Evolutionary conservation across 2,329 filamentous ascomycete genomes (phyloP), one percentile per base, ranked within the genome.

Genomic region (Thielaviopsis cerberus): DNA sequence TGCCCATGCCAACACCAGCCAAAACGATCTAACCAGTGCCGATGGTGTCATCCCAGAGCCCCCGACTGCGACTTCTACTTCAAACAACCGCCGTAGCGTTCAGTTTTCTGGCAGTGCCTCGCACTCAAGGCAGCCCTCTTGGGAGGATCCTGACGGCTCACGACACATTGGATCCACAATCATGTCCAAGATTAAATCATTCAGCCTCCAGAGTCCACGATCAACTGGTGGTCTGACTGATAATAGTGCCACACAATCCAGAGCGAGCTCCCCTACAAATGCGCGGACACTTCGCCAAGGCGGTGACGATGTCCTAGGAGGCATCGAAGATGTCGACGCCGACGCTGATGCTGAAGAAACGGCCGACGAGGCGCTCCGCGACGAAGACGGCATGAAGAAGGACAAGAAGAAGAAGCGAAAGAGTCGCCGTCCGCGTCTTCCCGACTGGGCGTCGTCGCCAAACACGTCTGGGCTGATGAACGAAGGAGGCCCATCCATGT

Each of bases 331-430:
- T 22, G 86, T 82, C 67, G 87, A 90, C 67, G 81, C 76, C 15
- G 83, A 86, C 65, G 83, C 85, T 0, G 88, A 92, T 67, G 87
- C 84, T 1, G 90, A 94, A 67, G 88, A 92, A 67, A 94, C 88
- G 51, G 86, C 83, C 0, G 88, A 89, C 56, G 90, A 61, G 48
- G 56, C 55, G 7, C 51, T 54, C 13, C 55, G 54, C 11, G 48
- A 95, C 66, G 77, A 76, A n/a, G 71, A 71, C 15, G 72, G 74
- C 56, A 65, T 70, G 26, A 64, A 69, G 1, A 78, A 77, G 62
- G 74, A 77, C 62, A 73, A 74, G 30, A 86, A 79, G 69, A 82
- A 77, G 68, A 83, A 82, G 68, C 78, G 80, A 62, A 81, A 79
- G 66, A 82, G 81, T 63, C 78, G 74, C 41, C 75, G 75, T 67